Percentiles rank a stretch among this genome's conserved stretches.
phyloP scores from a whole-genome alignment of 192 early-diverging fungal species.

The Umbelopsis isabellina region DNA sequence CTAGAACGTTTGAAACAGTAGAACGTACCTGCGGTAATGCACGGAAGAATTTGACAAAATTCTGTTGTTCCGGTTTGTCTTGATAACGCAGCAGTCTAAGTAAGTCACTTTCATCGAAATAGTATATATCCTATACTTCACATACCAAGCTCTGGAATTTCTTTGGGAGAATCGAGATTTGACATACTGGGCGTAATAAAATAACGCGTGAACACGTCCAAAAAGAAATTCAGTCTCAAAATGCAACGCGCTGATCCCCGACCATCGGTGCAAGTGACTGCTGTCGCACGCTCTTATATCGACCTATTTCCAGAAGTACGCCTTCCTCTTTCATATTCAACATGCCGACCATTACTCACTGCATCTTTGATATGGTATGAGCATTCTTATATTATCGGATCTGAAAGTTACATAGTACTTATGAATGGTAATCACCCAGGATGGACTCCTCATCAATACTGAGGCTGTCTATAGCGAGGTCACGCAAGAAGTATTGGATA shows the following conservation, averaged over 20 bases:
- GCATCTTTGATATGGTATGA: constrained; percentile 76
- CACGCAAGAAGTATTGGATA: constrained; percentile 77
- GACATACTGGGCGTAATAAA: background rate
- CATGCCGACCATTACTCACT: constrained; percentile 56
- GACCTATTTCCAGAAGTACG: no score
- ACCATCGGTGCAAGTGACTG: no score
- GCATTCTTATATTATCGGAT: background rate
- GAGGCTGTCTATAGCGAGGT: constrained; percentile 90
- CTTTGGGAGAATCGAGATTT: background rate
- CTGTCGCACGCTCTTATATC: no score
- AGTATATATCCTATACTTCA: background rate
- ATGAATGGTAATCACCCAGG: constrained; percentile 30
- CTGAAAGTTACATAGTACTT: no score
- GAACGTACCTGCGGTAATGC: constrained; percentile 49
- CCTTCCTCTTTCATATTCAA: background rate
- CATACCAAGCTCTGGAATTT: constrained; percentile 15
- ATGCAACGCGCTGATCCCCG: no score
- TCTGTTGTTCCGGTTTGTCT: constrained; percentile 57
- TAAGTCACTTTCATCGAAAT: background rate
- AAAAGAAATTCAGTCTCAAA: no score
- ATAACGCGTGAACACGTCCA: constrained; percentile 10
- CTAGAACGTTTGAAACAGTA: background rate
- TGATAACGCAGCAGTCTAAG: background rate
- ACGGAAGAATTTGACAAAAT: constrained; percentile 62
- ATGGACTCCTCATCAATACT: constrained; percentile 82